Percentiles rank a stretch among this genome's conserved stretches.
These are phyloP conservation scores for Onygenales sp. DNA, from an alignment of 2,329 filamentous ascomycete genomes.

Conservation along the genomic window DNA sequence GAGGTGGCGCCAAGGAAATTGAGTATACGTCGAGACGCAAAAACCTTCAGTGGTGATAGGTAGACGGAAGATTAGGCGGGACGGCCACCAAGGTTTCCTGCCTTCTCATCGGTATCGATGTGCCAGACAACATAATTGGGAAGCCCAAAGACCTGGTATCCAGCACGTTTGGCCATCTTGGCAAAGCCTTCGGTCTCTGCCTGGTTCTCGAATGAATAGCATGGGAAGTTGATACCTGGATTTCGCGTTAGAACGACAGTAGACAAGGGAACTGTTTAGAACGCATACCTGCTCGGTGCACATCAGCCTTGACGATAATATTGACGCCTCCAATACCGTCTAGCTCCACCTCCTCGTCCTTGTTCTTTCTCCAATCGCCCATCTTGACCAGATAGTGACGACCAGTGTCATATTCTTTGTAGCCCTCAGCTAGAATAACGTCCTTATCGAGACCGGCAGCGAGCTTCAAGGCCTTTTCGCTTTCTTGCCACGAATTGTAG, in stretches of 20 bases:
- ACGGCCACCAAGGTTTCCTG: constrained; percentile 53
- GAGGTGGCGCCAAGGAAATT: not conserved
- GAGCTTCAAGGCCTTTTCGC: constrained; percentile 70
- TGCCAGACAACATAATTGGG: constrained; percentile 99
- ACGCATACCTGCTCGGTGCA: constrained; percentile 75
- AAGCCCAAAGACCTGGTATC: constrained; percentile 82
- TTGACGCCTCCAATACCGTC: constrained; percentile 96
- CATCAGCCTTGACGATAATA: constrained; percentile 94
- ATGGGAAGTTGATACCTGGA: constrained; percentile 90
- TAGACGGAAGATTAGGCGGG: constrained; percentile 24
- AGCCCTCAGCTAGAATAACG: constrained; percentile 82
- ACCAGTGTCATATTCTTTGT: constrained; percentile 86
- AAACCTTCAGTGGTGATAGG: not conserved
- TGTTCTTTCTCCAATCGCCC: constrained; percentile 87
- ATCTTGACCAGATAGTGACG: constrained; percentile 82
- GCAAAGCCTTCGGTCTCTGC: constrained; percentile 98
- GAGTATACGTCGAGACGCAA: not conserved
- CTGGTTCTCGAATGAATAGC: constrained; percentile 96
- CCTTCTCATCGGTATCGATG: constrained; percentile 91
- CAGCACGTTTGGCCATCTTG: constrained; percentile 95
- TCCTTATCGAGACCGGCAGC: constrained; percentile 66
- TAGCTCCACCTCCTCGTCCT: constrained; percentile 82
- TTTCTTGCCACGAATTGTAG: constrained; percentile 98
- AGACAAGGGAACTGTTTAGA: constrained; percentile 16
- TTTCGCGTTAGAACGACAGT: constrained; percentile 13